Evolutionary conservation across 371 early-diverging fungal species (phyloP), one percentile per base, ranked within the genome.

Genomic region (Racocetra persica): DNA sequence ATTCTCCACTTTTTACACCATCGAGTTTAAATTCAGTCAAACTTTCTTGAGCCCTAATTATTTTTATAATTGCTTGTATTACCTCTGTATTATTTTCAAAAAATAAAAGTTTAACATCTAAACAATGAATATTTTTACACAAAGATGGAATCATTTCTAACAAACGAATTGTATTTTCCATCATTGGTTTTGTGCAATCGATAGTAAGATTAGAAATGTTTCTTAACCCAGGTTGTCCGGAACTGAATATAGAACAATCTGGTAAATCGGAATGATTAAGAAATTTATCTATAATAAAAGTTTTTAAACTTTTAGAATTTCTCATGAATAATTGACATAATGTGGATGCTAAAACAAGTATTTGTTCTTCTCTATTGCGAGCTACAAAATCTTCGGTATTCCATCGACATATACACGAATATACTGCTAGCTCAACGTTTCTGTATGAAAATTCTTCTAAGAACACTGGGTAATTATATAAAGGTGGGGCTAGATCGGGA

Each of bases 361-460:
- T 69, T 69, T 69, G 70, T 13, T 69, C 49, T 65, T 65, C 22
- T 10, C 24, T 69, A 38, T 69, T 36, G 11, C 45, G 24, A 41
- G n/a, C 22, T 45, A 45, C 41, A 65, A 65, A 65, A 28, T 28
- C 36, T 36, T 20, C 36, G 13, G 22, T 69, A 24, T 24, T 41
- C 70, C 70, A 69, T 41, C 36, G 18, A 45, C 41, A 41, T 41
- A 69, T 69, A 24, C 41, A 41, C 4, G 70, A 49, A 20, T 69
- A 41, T 20, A 69, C 70, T 11, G 70, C 70, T 16, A 22, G 24
- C 6, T 69, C 70, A 13, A 69, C 14, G 6, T 69, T 36, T 69
- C 49, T 69, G 22, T 69, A 49, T 22, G 70, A 69, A 20, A 72
- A 52, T 72, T 72, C 72, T 32, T 72, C 20, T 18, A 72, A 72